Conservation (phyloP, 202 grass and related monocot species). For the Carex arenaria region DNA sequence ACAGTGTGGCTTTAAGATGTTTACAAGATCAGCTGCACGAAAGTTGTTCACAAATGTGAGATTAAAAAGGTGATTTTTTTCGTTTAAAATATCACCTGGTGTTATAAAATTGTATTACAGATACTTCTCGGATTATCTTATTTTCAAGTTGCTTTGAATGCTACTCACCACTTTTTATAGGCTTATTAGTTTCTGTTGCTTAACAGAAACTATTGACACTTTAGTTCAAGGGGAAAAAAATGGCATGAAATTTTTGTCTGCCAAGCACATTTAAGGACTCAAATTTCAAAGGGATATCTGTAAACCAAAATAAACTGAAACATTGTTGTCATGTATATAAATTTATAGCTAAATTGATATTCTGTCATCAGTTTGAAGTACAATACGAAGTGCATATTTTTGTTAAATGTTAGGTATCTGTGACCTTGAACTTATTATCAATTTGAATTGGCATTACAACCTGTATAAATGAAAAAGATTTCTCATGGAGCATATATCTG, state of each 20-base stretch:
- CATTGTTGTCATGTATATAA: background rate
- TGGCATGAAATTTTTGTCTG: background rate
- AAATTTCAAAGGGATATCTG: background rate
- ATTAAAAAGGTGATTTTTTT: constrained; percentile 60
- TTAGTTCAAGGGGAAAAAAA: background rate
- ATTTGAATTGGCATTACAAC: background rate
- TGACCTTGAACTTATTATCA: background rate
- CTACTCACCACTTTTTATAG: background rate
- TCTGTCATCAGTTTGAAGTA: background rate
- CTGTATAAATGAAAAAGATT: background rate
- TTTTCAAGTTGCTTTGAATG: background rate
- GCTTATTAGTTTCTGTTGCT: background rate
- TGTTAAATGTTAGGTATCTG: background rate
- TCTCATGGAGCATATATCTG: background rate
- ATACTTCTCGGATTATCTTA: background rate
- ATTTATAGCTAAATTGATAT: background rate
- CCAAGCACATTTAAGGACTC: background rate
- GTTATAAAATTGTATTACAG: background rate
- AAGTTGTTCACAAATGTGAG: constrained; percentile 94
- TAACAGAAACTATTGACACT: background rate
- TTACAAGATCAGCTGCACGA: constrained; percentile 72
- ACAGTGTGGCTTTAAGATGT: constrained; percentile 99
- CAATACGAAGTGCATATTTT: background rate
- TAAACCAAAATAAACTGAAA: background rate
- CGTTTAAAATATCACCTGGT: background rate